These are phyloP conservation scores for Fereydounia khargensis DNA, from an alignment of 1,284 basidiomycete genomes.

Conservation along the genomic window DNA sequence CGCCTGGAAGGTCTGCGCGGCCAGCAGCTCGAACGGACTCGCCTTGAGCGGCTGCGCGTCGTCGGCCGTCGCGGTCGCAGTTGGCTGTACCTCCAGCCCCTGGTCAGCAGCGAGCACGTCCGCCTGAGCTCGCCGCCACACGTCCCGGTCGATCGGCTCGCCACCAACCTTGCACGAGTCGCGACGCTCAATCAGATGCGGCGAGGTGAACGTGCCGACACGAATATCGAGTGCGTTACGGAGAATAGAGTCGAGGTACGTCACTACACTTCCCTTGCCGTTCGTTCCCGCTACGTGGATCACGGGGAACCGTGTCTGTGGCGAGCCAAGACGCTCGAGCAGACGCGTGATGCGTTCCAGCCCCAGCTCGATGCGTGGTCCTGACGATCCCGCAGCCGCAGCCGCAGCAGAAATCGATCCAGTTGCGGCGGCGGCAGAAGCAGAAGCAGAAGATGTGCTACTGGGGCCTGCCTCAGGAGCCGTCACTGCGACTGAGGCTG, in stretches of 20 bases:
- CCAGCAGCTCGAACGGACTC: constrained; percentile 49
- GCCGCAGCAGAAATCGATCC: constrained; percentile 2
- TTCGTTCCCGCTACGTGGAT: constrained; percentile 94
- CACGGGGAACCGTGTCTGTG: constrained; percentile 73
- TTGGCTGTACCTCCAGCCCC: constrained; percentile 67
- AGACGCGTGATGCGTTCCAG: constrained; percentile 70
- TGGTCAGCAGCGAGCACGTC: constrained; percentile 65
- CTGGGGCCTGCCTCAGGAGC: neutral
- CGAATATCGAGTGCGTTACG: constrained; percentile 61
- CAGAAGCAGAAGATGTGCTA: neutral
- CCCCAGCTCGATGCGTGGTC: constrained; percentile 68
- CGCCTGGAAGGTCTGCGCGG: constrained; percentile 61
- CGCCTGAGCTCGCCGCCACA: constrained; percentile 64
- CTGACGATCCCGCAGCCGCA: constrained; percentile 1
- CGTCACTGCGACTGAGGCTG: too few species aligned
- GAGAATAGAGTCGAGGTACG: constrained; percentile 76
- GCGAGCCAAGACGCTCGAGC: constrained; percentile 63
- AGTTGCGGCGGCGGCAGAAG: neutral
- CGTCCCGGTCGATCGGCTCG: constrained; percentile 62
- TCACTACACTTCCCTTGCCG: constrained; percentile 90
- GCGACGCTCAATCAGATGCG: constrained; percentile 76
- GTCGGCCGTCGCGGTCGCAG: neutral
- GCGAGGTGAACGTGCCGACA: constrained; percentile 86
- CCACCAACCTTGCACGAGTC: constrained; percentile 77
- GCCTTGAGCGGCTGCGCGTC: constrained; percentile 28